These are phyloP conservation scores for Actinomortierella ambigua DNA, from an alignment of 371 early-diverging fungal genomes.

Conservation along the genomic window DNA sequence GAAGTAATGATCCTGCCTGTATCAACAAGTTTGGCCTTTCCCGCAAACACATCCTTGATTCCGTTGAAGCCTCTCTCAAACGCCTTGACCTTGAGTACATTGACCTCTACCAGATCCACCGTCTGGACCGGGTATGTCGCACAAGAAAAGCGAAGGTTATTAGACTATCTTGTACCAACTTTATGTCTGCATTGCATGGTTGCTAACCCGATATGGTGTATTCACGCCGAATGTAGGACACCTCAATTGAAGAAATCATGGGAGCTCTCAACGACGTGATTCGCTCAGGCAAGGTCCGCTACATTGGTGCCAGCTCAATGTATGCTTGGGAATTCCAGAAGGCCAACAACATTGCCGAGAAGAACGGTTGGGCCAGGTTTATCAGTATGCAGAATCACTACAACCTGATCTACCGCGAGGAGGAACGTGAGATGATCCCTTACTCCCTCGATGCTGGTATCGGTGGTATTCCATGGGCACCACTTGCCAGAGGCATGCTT, in stretches of 20 bases:
- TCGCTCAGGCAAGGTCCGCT: conserved; percentile 3
- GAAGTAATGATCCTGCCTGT: too few species aligned
- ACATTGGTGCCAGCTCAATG: conserved; percentile 30
- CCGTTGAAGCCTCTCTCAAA: conserved; percentile 53
- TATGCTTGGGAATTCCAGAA: too few species aligned
- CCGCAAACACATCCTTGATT: conserved; percentile 58
- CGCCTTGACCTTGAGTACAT: conserved; percentile 61
- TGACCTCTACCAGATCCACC: conserved; percentile 66
- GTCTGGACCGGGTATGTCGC: conserved; percentile 25
- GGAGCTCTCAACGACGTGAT: too few species aligned
- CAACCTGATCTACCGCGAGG: conserved; percentile 63
- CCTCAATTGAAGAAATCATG: conserved; percentile 13
- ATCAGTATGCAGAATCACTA: conserved; percentile 57
- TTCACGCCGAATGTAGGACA: too few species aligned
- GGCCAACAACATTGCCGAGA: conserved; percentile 45
- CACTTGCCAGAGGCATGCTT: too few species aligned
- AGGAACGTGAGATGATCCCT: conserved; percentile 65
- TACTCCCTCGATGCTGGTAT: conserved; percentile 47
- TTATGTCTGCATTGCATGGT: too few species aligned
- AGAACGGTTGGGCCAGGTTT: conserved; percentile 59
- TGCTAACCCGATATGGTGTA: too few species aligned
- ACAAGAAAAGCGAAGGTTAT: too few species aligned
- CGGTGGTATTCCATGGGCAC: too few species aligned
- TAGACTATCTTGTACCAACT: too few species aligned
- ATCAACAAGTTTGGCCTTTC: conserved; percentile 48